Evolutionary conservation across 2,329 filamentous ascomycete species (phyloP), one percentile per base, ranked within the genome.

Genomic region (Colletotrichum sp.): DNA sequence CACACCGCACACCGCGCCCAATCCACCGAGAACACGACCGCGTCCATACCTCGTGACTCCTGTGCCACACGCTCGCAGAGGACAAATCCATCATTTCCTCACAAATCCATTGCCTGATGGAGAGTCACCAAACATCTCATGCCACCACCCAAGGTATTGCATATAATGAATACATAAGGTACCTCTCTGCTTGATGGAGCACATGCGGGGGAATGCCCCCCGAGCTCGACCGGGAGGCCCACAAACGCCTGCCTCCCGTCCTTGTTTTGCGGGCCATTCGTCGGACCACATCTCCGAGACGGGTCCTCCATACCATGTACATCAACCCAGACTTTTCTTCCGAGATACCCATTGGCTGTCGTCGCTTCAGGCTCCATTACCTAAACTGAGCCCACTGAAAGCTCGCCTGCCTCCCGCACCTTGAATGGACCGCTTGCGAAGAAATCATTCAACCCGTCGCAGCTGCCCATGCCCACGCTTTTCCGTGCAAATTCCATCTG

Each of bases 211-310:
- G 48, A 74, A 74, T 60, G 36, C 18, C 32, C 28, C 71, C 71
- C 71, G 71, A 74, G 60, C 26, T 70, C 58, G 28, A 61, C 58
- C 58, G 28, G 71, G 66, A 61, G 60, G 26, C 56, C 24, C 43
- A 36, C 56, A 12, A 55, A 30, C 38, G 21, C n/a, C 56, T 30
- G 26, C 30, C 32, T 58, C 60, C 52, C 61, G 71, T 74, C 60
- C 67, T 74, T 74, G 67, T 74, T 74, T 66, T 70, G 71, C 71
- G 71, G 71, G 67, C 28, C 71, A 71, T 38, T 21, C 26, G n/a
- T 71, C 71, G 71, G 67, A 61, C 67, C 71, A 74, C 61, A 24
- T 48, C 67, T 74, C 71, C 71, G 71, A 66, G n/a, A 43, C 34
- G 67, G 66, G 21, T n/a, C 21, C 32, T 60, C 66, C 70, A 9